Evolutionary conservation across 257 asterid species (phyloP).

Genomic region (Fraxinus cuspidata): DNA sequence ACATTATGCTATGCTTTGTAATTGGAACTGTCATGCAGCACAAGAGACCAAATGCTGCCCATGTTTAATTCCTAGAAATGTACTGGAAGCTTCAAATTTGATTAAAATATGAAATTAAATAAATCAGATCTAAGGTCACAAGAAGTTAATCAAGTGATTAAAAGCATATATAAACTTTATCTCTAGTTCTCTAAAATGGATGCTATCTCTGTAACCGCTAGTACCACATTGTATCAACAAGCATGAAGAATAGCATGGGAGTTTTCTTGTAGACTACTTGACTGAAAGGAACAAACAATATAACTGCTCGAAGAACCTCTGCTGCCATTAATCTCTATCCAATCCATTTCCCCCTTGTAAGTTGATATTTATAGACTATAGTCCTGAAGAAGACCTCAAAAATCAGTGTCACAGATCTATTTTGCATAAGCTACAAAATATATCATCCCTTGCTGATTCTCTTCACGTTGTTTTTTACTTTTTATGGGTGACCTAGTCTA

Average conservation of each 20-base stretch:
- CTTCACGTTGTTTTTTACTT: not conserved
- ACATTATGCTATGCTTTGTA: not conserved
- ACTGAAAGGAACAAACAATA: not conserved
- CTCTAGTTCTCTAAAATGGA: not conserved
- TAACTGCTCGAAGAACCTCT: not conserved
- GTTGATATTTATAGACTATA: not conserved
- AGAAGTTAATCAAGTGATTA: not conserved
- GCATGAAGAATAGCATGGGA: not conserved
- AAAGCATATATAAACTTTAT: not conserved
- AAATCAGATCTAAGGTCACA: not conserved
- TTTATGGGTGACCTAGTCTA: constrained; percentile 11
- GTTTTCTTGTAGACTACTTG: not conserved
- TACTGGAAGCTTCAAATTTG: not conserved
- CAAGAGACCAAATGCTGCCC: not conserved
- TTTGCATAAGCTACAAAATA: constrained; percentile 6
- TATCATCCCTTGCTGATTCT: constrained; percentile 11
- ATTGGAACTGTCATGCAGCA: not conserved
- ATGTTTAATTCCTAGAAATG: not conserved
- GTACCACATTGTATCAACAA: not conserved
- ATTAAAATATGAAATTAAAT: not conserved
- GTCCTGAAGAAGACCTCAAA: constrained; percentile 5
- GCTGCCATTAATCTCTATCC: not conserved
- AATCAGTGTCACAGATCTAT: not conserved
- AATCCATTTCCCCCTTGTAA: not conserved
- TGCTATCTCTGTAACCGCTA: not conserved